Conservation (phyloP, 495 filamentous ascomycete genomes). For the Platismatia glauca region DNA sequence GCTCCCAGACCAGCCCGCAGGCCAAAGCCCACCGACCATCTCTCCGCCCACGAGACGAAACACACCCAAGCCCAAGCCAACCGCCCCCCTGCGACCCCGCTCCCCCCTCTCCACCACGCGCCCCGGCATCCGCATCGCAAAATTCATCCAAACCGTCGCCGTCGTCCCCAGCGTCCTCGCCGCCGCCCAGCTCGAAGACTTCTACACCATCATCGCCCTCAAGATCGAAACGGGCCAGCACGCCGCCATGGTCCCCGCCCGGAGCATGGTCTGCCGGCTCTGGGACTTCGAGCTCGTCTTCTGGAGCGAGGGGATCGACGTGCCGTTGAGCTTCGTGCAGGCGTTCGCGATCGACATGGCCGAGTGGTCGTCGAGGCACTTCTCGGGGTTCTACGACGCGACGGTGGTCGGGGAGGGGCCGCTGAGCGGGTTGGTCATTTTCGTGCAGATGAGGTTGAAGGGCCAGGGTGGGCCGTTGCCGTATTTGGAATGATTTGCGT, state of each 20-base stretch:
- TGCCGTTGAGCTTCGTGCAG: constrained; percentile 5
- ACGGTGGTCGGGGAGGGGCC: not conserved
- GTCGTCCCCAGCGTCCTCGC: constrained; percentile 21
- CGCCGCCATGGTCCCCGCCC: not conserved
- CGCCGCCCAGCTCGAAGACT: constrained; percentile 18
- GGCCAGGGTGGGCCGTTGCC: too few species aligned
- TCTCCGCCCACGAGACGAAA: not conserved
- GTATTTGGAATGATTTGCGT: not conserved
- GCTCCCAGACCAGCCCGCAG: not conserved
- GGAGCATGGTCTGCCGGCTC: not conserved
- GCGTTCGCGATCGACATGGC: constrained; percentile 4
- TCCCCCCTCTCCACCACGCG: not conserved
- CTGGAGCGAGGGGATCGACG: not conserved
- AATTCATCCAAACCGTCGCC: not conserved
- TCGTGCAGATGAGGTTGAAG: not conserved
- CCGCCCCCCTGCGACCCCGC: not conserved
- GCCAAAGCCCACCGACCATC: not conserved
- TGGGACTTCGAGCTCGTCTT: constrained; percentile 6
- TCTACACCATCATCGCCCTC: constrained; percentile 3
- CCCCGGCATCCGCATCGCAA: not conserved
- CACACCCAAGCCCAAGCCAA: not conserved
- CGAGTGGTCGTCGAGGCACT: not conserved
- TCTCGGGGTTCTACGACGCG: constrained; percentile 1
- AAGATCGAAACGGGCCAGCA: constrained; percentile 5
- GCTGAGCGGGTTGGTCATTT: not conserved